These are phyloP conservation scores for Clitopilus hobsonii DNA, from an alignment of 768 basidiomycete genomes.

Conservation along the genomic window DNA sequence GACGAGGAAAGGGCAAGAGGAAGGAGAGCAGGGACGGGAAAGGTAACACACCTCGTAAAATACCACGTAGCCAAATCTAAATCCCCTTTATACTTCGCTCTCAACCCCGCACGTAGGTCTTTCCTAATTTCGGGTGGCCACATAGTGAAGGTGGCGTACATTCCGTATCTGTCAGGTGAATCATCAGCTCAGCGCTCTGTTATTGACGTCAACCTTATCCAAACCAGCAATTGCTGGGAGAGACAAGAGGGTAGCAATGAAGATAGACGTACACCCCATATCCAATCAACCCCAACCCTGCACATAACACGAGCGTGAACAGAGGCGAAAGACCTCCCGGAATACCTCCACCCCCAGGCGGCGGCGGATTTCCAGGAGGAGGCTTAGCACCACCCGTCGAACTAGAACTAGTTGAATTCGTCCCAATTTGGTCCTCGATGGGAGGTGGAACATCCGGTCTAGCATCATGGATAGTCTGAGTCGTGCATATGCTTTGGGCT, in stretches of 20 bases:
- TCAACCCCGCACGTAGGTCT: slow-evolving; percentile 63
- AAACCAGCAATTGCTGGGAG: slow-evolving; percentile 1
- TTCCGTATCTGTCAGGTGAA: slow-evolving; percentile 50
- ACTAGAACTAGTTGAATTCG: too few species aligned
- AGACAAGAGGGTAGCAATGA: slow-evolving; percentile 8
- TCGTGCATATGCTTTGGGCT: too few species aligned
- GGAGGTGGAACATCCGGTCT: too few species aligned
- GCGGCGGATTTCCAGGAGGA: too few species aligned
- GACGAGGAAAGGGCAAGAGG: neutral
- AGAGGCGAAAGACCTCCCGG: slow-evolving; percentile 14
- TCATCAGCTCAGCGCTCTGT: too few species aligned
- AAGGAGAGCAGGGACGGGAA: too few species aligned
- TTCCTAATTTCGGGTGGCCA: slow-evolving; percentile 63
- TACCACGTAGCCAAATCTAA: slow-evolving; percentile 44
- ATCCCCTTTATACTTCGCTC: slow-evolving; percentile 57
- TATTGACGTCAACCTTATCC: too few species aligned
- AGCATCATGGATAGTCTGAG: too few species aligned
- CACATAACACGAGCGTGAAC: slow-evolving; percentile 22
- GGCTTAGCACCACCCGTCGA: too few species aligned
- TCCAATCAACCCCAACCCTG: slow-evolving; percentile 24
- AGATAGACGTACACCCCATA: slow-evolving; percentile 29
- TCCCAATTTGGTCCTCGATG: too few species aligned
- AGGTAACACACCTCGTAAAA: slow-evolving; percentile 53
- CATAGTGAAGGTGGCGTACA: slow-evolving; percentile 52
- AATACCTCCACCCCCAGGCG: neutral